Evolutionary conservation across 2,329 filamentous ascomycete genomes (phyloP).

Genomic region (Trichoderma sp.): DNA sequence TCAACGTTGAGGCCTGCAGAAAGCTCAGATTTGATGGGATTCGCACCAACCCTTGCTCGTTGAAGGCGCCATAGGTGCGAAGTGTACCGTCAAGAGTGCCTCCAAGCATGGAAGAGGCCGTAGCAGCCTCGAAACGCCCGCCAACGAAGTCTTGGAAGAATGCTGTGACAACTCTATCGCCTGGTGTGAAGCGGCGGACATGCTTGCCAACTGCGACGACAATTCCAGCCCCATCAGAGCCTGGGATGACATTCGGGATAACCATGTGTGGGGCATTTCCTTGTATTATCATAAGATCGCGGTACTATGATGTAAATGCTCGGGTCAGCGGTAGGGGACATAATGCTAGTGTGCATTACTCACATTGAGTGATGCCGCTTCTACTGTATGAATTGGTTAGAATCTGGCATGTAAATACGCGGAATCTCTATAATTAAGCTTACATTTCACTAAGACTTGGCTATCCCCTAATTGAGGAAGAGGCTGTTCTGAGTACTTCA

Average conservation of each 20-base stretch:
- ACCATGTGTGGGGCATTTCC: background rate
- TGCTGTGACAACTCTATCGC: conserved; percentile 11
- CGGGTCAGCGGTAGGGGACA: background rate
- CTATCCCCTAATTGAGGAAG: conserved; percentile 14
- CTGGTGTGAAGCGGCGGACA: conserved; percentile 4
- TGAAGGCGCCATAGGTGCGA: conserved; percentile 6
- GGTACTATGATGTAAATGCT: background rate
- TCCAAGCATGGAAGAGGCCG: background rate
- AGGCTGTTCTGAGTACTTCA: background rate
- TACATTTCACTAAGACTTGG: conserved; percentile 5
- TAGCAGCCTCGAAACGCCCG: background rate
- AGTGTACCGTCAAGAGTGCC: background rate
- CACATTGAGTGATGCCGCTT: conserved; percentile 11
- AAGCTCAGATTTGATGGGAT: background rate
- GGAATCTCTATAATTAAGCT: background rate
- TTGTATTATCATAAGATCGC: background rate
- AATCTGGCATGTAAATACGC: background rate
- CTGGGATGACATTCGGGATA: background rate
- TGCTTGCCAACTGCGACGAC: conserved; percentile 10
- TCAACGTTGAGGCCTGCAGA: background rate
- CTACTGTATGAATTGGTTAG: background rate
- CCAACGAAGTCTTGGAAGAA: conserved; percentile 6
- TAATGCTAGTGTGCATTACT: background rate
- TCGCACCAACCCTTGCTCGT: background rate
- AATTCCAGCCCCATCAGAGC: conserved; percentile 4